Evolutionary conservation across 2,329 filamentous ascomycete species (phyloP).

Genomic region (Xylariaceae sp.): DNA sequence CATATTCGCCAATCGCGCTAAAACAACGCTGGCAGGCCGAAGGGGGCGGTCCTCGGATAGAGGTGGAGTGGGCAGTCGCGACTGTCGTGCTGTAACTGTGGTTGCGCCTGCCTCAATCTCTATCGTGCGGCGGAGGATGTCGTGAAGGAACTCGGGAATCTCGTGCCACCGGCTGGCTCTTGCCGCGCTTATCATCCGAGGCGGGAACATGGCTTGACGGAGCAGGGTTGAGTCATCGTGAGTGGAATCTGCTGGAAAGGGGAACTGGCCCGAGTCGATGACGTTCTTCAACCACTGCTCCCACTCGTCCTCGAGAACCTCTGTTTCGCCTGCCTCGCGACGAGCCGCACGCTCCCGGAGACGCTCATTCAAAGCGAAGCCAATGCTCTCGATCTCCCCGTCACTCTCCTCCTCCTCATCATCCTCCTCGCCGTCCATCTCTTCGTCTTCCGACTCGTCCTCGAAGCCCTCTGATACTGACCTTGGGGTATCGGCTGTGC

Average conservation of each 20-base stretch:
- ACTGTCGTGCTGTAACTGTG: constrained; percentile 7
- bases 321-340: constrained; percentile 57
- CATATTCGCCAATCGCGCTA: too few relatives aligned
- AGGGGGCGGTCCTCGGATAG: background rate
- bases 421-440: constrained; percentile 49
- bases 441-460: constrained; percentile 41
- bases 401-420: constrained; percentile 54
- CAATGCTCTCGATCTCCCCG: constrained; percentile 55
- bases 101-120: constrained; percentile 32
- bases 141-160: constrained; percentile 53
- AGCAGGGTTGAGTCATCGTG: constrained; percentile 33
- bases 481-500: constrained; percentile 17
- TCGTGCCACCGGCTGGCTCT: constrained; percentile 54
- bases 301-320: constrained; percentile 66
- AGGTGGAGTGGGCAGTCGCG: background rate
- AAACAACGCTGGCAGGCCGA: too few relatives aligned
- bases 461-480: constrained; percentile 32
- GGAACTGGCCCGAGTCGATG: constrained; percentile 58
- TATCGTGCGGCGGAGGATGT: constrained; percentile 47
- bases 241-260: constrained; percentile 44
- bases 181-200: constrained; percentile 51
- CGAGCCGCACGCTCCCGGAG: constrained; percentile 61
- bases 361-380: constrained; percentile 59
- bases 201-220: constrained; percentile 42
- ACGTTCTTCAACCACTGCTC: constrained; percentile 71